These are phyloP conservation scores for Punica granatum DNA, from an alignment of 345 rosid species.

Conservation along the genomic window DNA sequence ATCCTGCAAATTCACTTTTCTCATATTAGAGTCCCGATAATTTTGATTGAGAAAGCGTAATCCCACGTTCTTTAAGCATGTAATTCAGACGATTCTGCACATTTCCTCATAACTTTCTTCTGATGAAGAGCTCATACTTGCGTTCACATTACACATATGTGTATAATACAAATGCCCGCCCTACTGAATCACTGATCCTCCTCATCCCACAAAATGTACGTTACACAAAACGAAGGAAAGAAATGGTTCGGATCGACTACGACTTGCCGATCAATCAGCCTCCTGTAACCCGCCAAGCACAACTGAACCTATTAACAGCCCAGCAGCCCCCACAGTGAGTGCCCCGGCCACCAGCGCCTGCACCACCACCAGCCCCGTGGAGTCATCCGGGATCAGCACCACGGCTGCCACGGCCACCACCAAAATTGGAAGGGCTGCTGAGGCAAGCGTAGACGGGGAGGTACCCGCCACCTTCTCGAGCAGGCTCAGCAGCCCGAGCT, in stretches of 20 bases:
- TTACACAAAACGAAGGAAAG: not conserved
- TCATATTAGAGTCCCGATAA: no score
- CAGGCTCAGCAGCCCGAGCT: slow-evolving; percentile 74
- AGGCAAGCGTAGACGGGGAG: slow-evolving; percentile 66
- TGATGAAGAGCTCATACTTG: not conserved
- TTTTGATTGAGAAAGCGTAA: no score
- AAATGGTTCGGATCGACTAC: not conserved
- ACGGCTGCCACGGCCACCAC: slow-evolving; percentile 66
- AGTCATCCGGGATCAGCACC: slow-evolving; percentile 79
- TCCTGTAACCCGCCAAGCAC: slow-evolving; percentile 80
- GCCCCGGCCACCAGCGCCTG: slow-evolving; percentile 66
- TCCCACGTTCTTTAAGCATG: no score
- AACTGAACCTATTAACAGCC: slow-evolving; percentile 68
- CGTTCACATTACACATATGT: not conserved
- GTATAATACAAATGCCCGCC: not conserved
- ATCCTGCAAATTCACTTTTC: no score
- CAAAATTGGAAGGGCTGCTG: slow-evolving; percentile 61
- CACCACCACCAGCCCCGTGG: slow-evolving; percentile 49
- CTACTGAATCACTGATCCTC: not conserved
- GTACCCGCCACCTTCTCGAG: slow-evolving; percentile 53
- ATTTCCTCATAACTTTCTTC: not conserved
- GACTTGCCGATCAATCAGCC: slow-evolving; percentile 43
- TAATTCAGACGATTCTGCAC: not conserved
- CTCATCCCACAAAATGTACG: not conserved
- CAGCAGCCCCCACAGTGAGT: slow-evolving; percentile 57